Percentiles rank a stretch among this genome's conserved stretches.
Evolutionary conservation across 305 asterid species (phyloP).

Genomic region (Fraxinus latifolia): DNA sequence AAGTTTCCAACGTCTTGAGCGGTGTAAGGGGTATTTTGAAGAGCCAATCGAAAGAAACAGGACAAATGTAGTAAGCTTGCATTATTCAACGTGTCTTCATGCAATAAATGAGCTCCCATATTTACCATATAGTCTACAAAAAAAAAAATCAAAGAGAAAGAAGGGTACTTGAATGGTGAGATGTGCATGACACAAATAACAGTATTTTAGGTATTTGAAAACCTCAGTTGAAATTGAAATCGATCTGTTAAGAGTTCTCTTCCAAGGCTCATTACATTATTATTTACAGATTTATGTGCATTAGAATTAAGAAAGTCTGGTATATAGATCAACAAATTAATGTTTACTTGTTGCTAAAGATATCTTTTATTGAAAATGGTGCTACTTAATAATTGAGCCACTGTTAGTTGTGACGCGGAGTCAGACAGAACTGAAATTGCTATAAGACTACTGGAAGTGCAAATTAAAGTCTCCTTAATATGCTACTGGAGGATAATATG

Average conservation of each 20-base stretch:
- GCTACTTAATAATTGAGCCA: background rate
- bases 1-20: background rate
- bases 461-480: background rate
- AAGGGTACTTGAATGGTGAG: background rate
- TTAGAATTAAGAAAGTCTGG: background rate
- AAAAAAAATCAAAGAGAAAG: background rate
- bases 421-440: background rate
- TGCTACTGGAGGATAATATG: background rate
- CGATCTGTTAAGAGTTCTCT: background rate
- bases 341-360: background rate
- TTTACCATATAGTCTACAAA: background rate
- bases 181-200: background rate
- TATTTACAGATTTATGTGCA: background rate
- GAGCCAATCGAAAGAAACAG: background rate
- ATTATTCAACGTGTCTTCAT: background rate
- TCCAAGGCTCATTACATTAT: background rate
- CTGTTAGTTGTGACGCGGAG: background rate
- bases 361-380: background rate
- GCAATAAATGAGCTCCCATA: background rate
- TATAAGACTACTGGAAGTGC: background rate
- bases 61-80: background rate
- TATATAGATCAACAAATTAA: background rate
- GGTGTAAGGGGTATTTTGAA: background rate
- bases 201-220: background rate
- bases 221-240: background rate